Evolutionary conservation across 2,329 filamentous ascomycete species (phyloP), one percentile per base, ranked within the genome.

Genomic region (Fusarium succisae): DNA sequence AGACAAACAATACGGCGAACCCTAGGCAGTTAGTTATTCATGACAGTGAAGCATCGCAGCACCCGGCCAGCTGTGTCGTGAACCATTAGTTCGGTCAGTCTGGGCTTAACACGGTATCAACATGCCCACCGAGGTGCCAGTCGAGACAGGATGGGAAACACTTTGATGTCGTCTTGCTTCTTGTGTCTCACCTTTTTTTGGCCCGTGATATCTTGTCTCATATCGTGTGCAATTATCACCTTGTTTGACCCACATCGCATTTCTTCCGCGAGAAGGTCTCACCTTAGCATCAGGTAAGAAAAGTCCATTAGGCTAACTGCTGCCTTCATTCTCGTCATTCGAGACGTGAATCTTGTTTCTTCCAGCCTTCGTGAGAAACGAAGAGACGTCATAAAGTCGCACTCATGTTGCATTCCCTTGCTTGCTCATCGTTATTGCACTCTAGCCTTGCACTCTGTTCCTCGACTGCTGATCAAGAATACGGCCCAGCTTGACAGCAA

Each of bases 241-340:
- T 62, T 73, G 63, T 74, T 61, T 74, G 69, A 66, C 67, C 58
- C 66, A 74, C 64, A 55, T 70, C 37, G 69, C 66, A 74, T 76
- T 55, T 72, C 74, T 62, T 58, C 44, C 45, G 14, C n/a, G 48
- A 54, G 44, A 44, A 69, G 58, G 70, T 75, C 59, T 68, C 60
- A 67, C 60, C 51, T 66, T 63, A 32, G 66, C 50, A 73, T 32
- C 47, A 66, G 60, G 56, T 62, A 61, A 57, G 54, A 66, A 55
- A 59, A 56, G 18, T 13, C 37, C n/a, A 47, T 57, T 32, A 47
- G 54, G 47, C 38, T n/a, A 54, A 37, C 28, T 39, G 38, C 44
- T 48, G 59, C 28, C 32, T 55, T 66, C 26, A n/a, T 50, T 56
- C 35, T 51, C 30, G 59, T 47, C 30, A 43, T 30, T 68, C 24